Conservation (phyloP, 805 yeast genomes). For the Yamadazyma olivae region DNA sequence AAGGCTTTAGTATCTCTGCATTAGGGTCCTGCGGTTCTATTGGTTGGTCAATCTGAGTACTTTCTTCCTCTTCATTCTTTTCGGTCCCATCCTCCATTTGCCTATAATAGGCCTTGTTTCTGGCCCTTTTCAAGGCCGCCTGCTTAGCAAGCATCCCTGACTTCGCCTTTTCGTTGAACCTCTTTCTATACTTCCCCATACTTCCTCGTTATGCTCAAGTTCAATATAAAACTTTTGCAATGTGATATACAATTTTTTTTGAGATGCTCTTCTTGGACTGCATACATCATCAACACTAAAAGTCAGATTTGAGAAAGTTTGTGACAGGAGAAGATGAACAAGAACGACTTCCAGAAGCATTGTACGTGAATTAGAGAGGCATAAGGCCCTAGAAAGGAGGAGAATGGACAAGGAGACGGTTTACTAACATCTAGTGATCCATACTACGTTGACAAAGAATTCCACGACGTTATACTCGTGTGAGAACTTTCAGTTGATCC, state of each 20-base stretch:
- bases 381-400: background rate
- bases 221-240: background rate
- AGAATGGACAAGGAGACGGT: background rate
- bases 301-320: too few relatives aligned
- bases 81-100: constrained; percentile 41
- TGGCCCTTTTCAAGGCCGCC: constrained; percentile 59
- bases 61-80: constrained; percentile 12
- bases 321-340: constrained; percentile 11
- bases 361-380: constrained; percentile 16
- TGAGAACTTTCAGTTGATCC: constrained; percentile 45
- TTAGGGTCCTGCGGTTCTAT: constrained; percentile 44
- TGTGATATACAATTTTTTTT: constrained; percentile 3
- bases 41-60: constrained; percentile 3
- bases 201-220: background rate
- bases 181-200: constrained; percentile 80
- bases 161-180: constrained; percentile 85
- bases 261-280: constrained; percentile 7
- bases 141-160: constrained; percentile 81
- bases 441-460: constrained; percentile 48
- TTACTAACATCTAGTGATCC: constrained; percentile 35
- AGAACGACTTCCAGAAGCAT: constrained; percentile 19
- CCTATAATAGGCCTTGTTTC: constrained; percentile 67
- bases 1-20: constrained; percentile 58
- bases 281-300: too few relatives aligned
- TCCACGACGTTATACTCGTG: constrained; percentile 60